Percentiles rank a stretch among this genome's conserved stretches.
These are phyloP conservation scores for Fusarium euwallaceae DNA, from an alignment of 2,329 filamentous ascomycete genomes.

Conservation along the genomic window DNA sequence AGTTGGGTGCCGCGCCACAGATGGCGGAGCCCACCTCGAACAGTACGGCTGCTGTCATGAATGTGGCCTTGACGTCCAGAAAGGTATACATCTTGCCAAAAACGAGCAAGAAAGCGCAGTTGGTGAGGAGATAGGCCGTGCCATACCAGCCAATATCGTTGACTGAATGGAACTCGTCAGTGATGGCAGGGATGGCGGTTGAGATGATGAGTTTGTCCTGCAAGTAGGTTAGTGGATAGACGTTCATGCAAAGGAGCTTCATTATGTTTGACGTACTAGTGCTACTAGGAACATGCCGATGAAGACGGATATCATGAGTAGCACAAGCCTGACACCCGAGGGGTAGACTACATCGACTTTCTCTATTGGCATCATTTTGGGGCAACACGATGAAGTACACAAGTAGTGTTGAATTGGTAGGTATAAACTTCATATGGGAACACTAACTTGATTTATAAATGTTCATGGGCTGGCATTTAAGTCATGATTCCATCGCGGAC, in stretches of 20 bases:
- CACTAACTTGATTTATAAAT: neutral
- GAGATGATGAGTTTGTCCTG: slow-evolving; percentile 56
- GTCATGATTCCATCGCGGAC: neutral
- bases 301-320: slow-evolving; percentile 18
- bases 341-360: slow-evolving; percentile 2
- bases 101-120: slow-evolving; percentile 53
- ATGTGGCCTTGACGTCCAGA: slow-evolving; percentile 48
- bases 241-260: neutral
- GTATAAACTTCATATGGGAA: neutral
- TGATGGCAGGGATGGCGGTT: slow-evolving; percentile 55
- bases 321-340: slow-evolving; percentile 3
- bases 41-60: slow-evolving; percentile 43
- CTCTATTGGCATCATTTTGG: slow-evolving; percentile 1
- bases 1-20: slow-evolving; percentile 51
- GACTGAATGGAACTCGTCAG: slow-evolving; percentile 48
- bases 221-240: neutral
- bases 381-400: neutral
- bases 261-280: neutral
- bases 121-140: slow-evolving; percentile 56
- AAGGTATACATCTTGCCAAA: slow-evolving; percentile 60
- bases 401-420: neutral
- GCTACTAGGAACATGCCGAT: slow-evolving; percentile 21
- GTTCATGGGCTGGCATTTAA: neutral
- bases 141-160: slow-evolving; percentile 50
- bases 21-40: slow-evolving; percentile 51